These are phyloP conservation scores for Exophiala spinifera DNA, from an alignment of 2,329 filamentous ascomycete genomes.

Conservation along the genomic window DNA sequence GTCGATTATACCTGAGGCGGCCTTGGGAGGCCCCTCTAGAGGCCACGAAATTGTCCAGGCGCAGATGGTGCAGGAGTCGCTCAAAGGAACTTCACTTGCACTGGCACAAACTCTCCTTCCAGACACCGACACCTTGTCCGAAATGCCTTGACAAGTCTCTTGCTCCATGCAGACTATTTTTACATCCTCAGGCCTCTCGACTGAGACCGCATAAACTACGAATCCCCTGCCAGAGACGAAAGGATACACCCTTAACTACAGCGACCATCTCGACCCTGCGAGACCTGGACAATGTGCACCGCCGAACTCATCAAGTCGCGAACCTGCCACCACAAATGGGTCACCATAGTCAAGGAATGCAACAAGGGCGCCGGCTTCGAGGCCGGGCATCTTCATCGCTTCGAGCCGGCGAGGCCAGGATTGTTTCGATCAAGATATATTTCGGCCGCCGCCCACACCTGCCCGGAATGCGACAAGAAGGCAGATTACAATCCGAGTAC, in stretches of 20 bases:
- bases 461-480: constrained; percentile 34
- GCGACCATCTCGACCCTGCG: not conserved
- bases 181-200: no score
- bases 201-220: not conserved
- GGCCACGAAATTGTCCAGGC: no score
- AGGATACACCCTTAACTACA: not conserved
- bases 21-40: no score
- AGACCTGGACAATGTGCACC: constrained; percentile 43
- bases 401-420: constrained; percentile 22
- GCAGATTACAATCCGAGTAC: constrained; percentile 34
- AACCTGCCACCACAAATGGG: constrained; percentile 49
- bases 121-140: not conserved
- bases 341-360: constrained; percentile 47
- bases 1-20: no score
- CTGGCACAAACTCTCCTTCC: not conserved
- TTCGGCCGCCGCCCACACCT: constrained; percentile 29
- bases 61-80: no score
- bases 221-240: not conserved
- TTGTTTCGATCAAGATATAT: constrained; percentile 12
- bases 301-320: constrained; percentile 45
- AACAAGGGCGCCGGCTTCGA: constrained; percentile 31
- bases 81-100: no score
- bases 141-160: not conserved
- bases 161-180: not conserved
- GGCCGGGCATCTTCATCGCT: constrained; percentile 15